Percentiles rank a stretch among this genome's conserved stretches.
Conservation (phyloP, 257 asterid species). For the Avicennia marina region DNA sequence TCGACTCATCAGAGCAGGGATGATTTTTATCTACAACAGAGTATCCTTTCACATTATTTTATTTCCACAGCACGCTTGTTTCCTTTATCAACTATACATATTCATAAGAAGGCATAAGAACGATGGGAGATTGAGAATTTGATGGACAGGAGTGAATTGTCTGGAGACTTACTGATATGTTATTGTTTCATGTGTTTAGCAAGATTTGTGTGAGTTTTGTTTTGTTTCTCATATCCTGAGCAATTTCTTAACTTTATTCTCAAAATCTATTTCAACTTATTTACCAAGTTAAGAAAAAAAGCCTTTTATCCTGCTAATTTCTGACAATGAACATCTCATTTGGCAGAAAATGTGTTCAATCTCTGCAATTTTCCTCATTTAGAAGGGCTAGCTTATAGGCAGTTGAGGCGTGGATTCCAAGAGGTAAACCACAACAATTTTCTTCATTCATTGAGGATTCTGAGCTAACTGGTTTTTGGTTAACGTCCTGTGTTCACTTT, state of each 20-base stretch:
- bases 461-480: background rate
- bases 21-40: too few species aligned
- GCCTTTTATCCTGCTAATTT: slow-evolving; percentile 11
- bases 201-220: too few species aligned
- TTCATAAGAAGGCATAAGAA: too few species aligned
- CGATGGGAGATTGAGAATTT: too few species aligned
- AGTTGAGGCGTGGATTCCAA: slow-evolving; percentile 79
- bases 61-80: too few species aligned
- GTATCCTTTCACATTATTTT: too few species aligned
- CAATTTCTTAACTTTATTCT: background rate
- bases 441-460: slow-evolving; percentile 2
- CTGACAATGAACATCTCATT: slow-evolving; percentile 17
- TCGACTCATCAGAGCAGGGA: too few species aligned
- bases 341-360: slow-evolving; percentile 95
- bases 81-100: too few species aligned
- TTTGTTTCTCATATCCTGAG: too few species aligned
- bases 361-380: slow-evolving; percentile 80
- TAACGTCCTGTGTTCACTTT: background rate
- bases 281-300: background rate
- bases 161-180: too few species aligned
- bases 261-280: background rate
- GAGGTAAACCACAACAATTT: slow-evolving; percentile 48
- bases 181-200: too few species aligned
- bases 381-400: slow-evolving; percentile 63
- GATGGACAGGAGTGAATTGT: too few species aligned